Conservation (phyloP, 2,329 filamentous ascomycete species). For the Diaporthe australafricana region DNA sequence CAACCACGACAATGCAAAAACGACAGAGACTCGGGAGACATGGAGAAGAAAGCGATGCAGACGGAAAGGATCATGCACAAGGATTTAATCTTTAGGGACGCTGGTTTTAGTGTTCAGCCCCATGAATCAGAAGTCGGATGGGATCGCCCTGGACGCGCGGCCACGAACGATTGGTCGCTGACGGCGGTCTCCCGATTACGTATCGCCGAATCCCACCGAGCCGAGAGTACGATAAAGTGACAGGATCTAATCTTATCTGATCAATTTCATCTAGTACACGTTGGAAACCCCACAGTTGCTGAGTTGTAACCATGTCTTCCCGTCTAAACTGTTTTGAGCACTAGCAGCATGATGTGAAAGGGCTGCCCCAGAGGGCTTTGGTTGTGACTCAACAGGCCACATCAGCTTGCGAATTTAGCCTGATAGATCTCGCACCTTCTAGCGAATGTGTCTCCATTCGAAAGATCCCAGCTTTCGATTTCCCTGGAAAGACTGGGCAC, state of each 20-base stretch:
- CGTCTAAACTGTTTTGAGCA: no score
- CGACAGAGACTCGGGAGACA: not conserved
- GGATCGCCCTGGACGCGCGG: conserved; percentile 23
- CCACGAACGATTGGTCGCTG: conserved; percentile 9
- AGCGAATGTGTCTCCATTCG: not conserved
- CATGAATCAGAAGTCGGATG: conserved; percentile 12
- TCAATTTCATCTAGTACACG: not conserved
- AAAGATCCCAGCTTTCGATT: not conserved
- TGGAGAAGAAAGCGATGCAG: not conserved
- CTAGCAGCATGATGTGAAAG: no score
- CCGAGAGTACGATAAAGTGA: not conserved
- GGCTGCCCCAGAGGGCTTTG: no score
- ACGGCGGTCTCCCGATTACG: not conserved
- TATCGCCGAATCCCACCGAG: conserved; percentile 23
- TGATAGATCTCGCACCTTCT: no score
- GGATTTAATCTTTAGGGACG: not conserved
- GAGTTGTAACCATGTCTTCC: no score
- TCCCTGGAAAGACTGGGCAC: no score
- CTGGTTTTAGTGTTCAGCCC: not conserved
- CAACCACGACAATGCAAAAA: not conserved
- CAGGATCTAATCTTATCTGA: conserved; percentile 30
- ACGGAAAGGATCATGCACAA: no score
- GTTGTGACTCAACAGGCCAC: no score
- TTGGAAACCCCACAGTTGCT: not conserved
- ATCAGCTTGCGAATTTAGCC: no score